Evolutionary conservation across 73 alveolate genomes (phyloP).

Genomic region (Effrenium voratum): DNA sequence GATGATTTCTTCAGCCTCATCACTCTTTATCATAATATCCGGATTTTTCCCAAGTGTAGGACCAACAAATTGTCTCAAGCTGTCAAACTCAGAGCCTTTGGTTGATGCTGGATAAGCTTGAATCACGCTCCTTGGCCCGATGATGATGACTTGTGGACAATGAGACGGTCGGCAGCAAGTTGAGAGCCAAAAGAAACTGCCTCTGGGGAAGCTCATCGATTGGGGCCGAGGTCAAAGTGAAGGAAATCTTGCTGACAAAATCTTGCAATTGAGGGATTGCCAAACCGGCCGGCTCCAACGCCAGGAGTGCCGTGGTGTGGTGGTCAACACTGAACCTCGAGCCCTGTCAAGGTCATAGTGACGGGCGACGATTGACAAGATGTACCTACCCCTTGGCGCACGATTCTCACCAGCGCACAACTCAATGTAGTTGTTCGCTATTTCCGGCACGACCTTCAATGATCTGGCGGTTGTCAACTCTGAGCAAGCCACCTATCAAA

Average conservation of each 20-base stretch:
- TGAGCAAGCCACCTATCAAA: neutral
- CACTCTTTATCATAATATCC: neutral
- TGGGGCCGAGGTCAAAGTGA: neutral
- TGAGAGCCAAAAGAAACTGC: neutral
- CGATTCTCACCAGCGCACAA: no score
- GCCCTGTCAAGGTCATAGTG: neutral
- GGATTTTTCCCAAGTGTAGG: neutral
- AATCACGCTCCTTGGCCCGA: neutral
- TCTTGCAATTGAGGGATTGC: neutral
- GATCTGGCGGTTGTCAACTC: neutral
- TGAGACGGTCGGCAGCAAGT: conserved; percentile 15
- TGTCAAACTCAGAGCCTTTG: neutral
- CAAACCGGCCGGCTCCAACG: neutral
- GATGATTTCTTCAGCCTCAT: neutral
- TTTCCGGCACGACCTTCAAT: neutral
- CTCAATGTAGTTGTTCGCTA: no score
- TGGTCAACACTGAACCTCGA: neutral
- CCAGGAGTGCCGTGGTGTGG: neutral
- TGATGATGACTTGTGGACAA: neutral
- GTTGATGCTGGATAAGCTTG: neutral
- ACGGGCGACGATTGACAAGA: neutral
- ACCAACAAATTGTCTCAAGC: neutral
- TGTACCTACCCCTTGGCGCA: neutral
- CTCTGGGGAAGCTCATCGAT: neutral
- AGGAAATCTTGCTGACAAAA: neutral